Evolutionary conservation across 1,139 yeast species (phyloP).

Genomic region (Saccharomyces hybrid): DNA sequence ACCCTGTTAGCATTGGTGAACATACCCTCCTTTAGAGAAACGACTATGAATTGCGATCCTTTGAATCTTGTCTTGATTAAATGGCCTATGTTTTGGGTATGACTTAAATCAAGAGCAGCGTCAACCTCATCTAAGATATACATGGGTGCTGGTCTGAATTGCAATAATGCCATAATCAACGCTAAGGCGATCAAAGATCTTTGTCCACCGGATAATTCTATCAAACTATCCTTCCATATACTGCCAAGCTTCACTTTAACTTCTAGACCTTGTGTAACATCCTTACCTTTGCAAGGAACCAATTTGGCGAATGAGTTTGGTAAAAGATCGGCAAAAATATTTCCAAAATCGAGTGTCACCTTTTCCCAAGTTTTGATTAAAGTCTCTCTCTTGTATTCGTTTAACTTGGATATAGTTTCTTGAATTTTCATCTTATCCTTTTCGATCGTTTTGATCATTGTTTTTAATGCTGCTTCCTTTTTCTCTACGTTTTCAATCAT

Average conservation of each 20-base stretch:
- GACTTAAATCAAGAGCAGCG: conserved; percentile 94
- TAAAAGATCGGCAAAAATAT: conserved; percentile 76
- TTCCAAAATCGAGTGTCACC: conserved; percentile 87
- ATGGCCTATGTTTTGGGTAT: conserved; percentile 96
- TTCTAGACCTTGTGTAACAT: conserved; percentile 85
- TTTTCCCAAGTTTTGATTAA: conserved; percentile 76
- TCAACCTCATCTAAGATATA: conserved; percentile 95
- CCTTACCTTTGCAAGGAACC: conserved; percentile 70
- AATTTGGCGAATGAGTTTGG: conserved; percentile 90
- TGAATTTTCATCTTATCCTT: conserved; percentile 86
- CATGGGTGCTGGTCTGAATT: conserved; percentile 97
- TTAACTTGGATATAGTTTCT: conserved; percentile 77
- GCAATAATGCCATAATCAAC: conserved; percentile 79
- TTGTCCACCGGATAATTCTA: conserved; percentile 96
- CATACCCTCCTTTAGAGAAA: conserved; percentile 95
- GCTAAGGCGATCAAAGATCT: conserved; percentile 88
- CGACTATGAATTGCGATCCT: conserved; percentile 94
- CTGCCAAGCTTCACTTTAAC: conserved; percentile 85
- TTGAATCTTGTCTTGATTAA: conserved; percentile 88
- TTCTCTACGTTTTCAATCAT: conserved; percentile 92
- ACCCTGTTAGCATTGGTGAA: conserved; percentile 94
- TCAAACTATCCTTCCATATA: conserved; percentile 93
- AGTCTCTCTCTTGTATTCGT: conserved; percentile 80
- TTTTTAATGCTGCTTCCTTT: conserved; percentile 69
- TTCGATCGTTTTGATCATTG: conserved; percentile 81